Base-by-base conservation (phyloP, 1,139 yeast genomes). In the Saccharomyces hybrid region DNA sequence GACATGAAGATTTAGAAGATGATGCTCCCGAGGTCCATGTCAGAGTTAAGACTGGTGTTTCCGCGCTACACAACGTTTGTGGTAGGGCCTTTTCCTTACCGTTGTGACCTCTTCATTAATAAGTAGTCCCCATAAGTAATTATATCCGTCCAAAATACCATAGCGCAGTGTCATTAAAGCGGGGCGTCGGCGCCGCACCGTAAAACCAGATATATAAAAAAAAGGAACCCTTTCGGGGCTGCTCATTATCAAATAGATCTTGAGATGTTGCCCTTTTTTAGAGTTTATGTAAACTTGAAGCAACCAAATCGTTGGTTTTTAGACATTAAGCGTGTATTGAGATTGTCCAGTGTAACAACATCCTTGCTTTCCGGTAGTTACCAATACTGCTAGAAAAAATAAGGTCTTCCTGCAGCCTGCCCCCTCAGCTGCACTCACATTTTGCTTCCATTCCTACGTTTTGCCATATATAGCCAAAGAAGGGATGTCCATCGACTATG, bases 1-100 rank as follows among this genome's bases (percentile, higher is more conserved):
- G 52, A 13, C 56, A 50, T 26, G 54, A 57, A 25, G 56, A 54
- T 14, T 50, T 50, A 13, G 57, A 56, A 16, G 56, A 57, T 5
- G 56, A 56, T 31, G 57, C 67, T 48, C 47, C 49, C n/a, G 78
- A 74, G 51, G 62, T 63, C 8, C 78, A 75, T 54, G 71, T 75
- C 6, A 68, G 79, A 23, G 74, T 77, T 7, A 67, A 77, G 50
- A 76, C 81, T 0, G 77, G 76, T 6, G 70, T 71, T 4, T 68
- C 78, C 2, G 68, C 70, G 50, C 64, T 78, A 30, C 82, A 79
- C 59, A 79, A 79, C 57, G 66, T 71, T 5, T 67, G 69, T 44
- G 82, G 82, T n/a, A 55, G 56, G 7, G 67, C 67, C 28, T 74
- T 68, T 56, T 65, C 67, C 7, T 72, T 76, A 61, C 67, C 65